These are phyloP conservation scores for Aspergillus sp. DNA, from an alignment of 2,329 filamentous ascomycete genomes.

Conservation along the genomic window DNA sequence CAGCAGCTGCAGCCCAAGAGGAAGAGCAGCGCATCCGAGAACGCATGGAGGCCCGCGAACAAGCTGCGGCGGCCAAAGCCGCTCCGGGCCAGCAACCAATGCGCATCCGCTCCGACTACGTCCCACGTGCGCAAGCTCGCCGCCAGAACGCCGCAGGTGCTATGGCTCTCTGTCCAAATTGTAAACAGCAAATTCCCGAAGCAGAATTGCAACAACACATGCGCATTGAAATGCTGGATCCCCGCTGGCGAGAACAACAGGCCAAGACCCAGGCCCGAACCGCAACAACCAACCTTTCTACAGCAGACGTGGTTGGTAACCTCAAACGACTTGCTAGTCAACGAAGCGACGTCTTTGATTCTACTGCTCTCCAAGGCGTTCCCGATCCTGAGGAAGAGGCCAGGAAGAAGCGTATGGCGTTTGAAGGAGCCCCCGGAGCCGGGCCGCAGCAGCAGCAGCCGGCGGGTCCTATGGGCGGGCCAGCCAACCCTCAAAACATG, in stretches of 20 bases:
- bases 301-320: constrained; percentile 86
- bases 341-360: constrained; percentile 82
- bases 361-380: constrained; percentile 48
- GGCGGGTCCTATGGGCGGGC: constrained; percentile 29
- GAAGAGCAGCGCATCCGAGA: constrained; percentile 65
- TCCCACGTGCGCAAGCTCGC: constrained; percentile 76
- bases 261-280: constrained; percentile 83
- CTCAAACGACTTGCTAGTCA: constrained; percentile 92
- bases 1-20: constrained; percentile 46
- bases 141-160: constrained; percentile 65
- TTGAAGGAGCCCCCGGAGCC: constrained; percentile 27
- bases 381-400: constrained; percentile 72
- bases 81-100: constrained; percentile 61
- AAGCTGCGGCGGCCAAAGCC: constrained; percentile 71
- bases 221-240: constrained; percentile 90
- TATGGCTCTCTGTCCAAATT: constrained; percentile 80
- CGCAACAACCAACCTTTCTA: constrained; percentile 81
- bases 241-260: constrained; percentile 93
- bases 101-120: constrained; percentile 92
- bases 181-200: constrained; percentile 83
- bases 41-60: constrained; percentile 52
- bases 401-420: constrained; percentile 72
- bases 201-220: constrained; percentile 90
- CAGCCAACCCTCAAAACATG: constrained; percentile 47
- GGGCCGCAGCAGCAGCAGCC: constrained; percentile 25